Conservation (phyloP, 1,284 basidiomycete species). For the Dichomitus squalens region DNA sequence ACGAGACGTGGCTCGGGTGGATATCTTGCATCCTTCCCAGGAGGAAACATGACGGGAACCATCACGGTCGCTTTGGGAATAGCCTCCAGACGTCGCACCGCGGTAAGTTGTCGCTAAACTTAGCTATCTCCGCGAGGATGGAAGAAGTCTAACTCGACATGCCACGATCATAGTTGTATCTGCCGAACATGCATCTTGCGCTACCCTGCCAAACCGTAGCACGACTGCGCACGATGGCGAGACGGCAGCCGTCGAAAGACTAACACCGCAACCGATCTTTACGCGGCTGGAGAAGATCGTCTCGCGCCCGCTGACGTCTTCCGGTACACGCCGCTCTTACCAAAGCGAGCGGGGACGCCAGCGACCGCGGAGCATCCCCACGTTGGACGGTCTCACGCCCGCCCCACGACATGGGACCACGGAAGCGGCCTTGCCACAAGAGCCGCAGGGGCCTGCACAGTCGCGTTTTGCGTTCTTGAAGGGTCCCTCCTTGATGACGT, state of each 20-base stretch:
- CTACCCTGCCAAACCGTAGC: constrained; percentile 1
- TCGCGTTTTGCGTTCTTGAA: constrained; percentile 12
- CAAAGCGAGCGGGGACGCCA: constrained; percentile 2
- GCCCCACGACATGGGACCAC: constrained; percentile 22
- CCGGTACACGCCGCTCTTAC: background rate
- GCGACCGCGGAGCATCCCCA: background rate
- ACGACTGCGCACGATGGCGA: constrained; percentile 4
- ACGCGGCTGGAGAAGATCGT: constrained; percentile 14
- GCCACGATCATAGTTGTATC: background rate
- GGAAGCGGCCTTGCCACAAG: constrained; percentile 6
- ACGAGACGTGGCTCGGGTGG: constrained; percentile 28
- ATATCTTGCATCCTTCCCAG: constrained; percentile 5
- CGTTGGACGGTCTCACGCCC: constrained; percentile 13
- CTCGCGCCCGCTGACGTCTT: constrained; percentile 7
- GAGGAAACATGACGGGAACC: background rate
- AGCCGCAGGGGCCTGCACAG: constrained; percentile 1
- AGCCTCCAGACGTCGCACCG: constrained; percentile 2
- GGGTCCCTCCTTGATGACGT: constrained; percentile 26
- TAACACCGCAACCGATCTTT: background rate
- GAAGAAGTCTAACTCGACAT: background rate
- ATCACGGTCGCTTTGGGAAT: background rate
- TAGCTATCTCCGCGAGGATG: background rate
- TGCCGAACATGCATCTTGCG: background rate
- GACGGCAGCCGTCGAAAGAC: background rate
- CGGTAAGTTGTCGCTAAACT: constrained; percentile 2